A percentile compares a stretch with the other conserved stretches of the same genome.
Evolutionary conservation across 2,329 filamentous ascomycete genomes (phyloP).

Genomic region (Paradendryphiella salina): DNA sequence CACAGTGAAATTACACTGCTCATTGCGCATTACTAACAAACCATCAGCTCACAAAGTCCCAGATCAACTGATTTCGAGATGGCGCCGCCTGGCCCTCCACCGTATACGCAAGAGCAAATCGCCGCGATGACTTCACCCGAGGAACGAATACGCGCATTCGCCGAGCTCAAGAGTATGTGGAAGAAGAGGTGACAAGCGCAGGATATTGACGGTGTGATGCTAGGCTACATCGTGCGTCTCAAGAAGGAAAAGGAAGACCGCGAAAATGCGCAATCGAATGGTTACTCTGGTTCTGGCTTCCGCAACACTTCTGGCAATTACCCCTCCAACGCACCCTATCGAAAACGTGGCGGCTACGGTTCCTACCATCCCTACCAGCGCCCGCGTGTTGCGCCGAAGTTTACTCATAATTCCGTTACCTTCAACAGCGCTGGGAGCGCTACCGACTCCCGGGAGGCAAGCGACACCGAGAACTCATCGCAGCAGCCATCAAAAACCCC

Average conservation of each 20-base stretch:
- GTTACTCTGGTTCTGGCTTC: conserved; percentile 4
- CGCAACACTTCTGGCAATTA: neutral
- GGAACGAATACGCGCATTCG: conserved; percentile 26
- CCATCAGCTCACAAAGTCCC: neutral
- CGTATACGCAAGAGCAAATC: conserved; percentile 33
- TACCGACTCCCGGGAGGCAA: conserved; percentile 6
- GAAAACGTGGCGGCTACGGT: conserved; percentile 16
- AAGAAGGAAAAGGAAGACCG: conserved; percentile 27
- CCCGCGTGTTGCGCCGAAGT: conserved; percentile 9
- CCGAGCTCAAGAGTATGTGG: conserved; percentile 36
- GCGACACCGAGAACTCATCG: neutral
- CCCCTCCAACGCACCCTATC: neutral
- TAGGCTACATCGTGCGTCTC: conserved; percentile 28
- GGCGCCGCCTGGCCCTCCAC: conserved; percentile 31
- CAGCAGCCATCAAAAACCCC: conserved; percentile 4
- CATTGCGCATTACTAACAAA: conserved; percentile 6
- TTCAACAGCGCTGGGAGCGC: conserved; percentile 15
- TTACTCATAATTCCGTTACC: conserved; percentile 18
- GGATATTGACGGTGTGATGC: conserved; percentile 13
- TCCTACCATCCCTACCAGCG: conserved; percentile 32
- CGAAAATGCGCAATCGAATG: conserved; percentile 9
- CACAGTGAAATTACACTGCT: neutral
- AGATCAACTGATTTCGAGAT: conserved; percentile 13
- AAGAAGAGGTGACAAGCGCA: conserved; percentile 8
- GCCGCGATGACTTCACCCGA: conserved; percentile 27